Base-by-base conservation (phyloP, 805 yeast species). In the Barnettozyma siamensis region DNA sequence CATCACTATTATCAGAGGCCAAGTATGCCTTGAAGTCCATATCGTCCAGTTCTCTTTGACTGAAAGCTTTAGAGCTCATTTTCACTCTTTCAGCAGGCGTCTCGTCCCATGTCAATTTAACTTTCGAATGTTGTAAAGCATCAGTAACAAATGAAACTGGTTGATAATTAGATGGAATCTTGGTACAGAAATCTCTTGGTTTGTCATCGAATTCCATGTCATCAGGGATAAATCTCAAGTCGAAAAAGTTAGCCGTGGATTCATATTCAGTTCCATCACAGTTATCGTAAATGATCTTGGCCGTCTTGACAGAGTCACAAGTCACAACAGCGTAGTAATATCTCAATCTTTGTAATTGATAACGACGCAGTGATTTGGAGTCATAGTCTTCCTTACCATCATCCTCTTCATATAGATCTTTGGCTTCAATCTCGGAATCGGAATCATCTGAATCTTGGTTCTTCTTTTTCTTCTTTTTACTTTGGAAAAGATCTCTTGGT, bases 261-360 rank as follows among this genome's bases (percentile, higher is more conserved):
- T 93, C 99, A 58, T 78, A 93, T 64, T 93, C 99, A 0, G 97
- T 77, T 26, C 96, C 96, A 62, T 93, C 99, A 65, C 96, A 88
- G 55, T 77, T 83, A 28, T 80, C 79, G 59, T 91, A 93, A 23
- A 93, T 88, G 24, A 66, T 65, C 51, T 78, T 72, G 1, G 97
- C 84, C 0, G 96, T 82, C 2, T 56, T 62, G 2, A 83, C 69
- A 17, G 80, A 72, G 54, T 87, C 94, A 66, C 97, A 93, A 39
- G 68, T 73, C 4, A 91, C 88, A 16, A 93, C 82, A 0, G 98
- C 99, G 60, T 91, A 93, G 61, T 80, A 93, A 62, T 93, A 93
- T 62, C 96, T 78, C 44, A 93, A 72, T 58, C 98, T 74, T 64
- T 93, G 97, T 41, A 93, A 70, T 63, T 93, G 99, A 59, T 93